Base-by-base conservation (phyloP, 2,329 filamentous ascomycete species). In the Pseudogymnoascus sp. region DNA sequence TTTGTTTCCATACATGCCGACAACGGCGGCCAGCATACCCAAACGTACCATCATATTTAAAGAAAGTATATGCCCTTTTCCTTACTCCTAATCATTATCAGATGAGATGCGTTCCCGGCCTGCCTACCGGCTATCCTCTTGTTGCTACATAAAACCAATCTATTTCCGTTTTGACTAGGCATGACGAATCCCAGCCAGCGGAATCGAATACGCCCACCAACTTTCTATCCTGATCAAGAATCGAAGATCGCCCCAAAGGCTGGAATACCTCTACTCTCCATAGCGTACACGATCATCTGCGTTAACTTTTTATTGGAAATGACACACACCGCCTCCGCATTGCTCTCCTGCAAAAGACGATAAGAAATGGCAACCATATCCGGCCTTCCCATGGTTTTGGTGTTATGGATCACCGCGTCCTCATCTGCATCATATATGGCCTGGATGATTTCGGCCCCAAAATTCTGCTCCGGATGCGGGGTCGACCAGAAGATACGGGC, bases 191-290 rank as follows among this genome's bases (percentile, higher is more conserved):
- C n/a, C 30, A 34, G 13, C 30, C 30, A 34, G 13, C 30, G 30
- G 30, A 34, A 13, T 13, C 30, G 30, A 34, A 34, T 12, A 13
- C 30, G 9, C 8, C 30, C 30, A 34, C 12, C 2, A 3, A 13
- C 13, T 34, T 34, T 13, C 12, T 13, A 37, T 7, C 34, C 34
- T 7, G 38, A 23, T 41, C 38, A 41, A 21, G 39, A 45, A 59
- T 74, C 72, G 57, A 71, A 74, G 18, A 74, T 71, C 10, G 72
- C 69, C 3, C 71, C 71, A 63, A 68, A 74, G 0, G 72, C 71
- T 6, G 68, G 67, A 8, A 74, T 64, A 0, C 71, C 70, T 26
- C 68, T 65, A 35, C 61, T 64, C 61, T 73, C 70, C 52, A 73
- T 59, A 15, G 58, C 66, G 33, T 66, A 68, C 26, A 74, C 71